Evolutionary conservation across 2,329 filamentous ascomycete genomes (phyloP), one percentile per base, ranked within the genome.

Genomic region (Botrytis deweyae): DNA sequence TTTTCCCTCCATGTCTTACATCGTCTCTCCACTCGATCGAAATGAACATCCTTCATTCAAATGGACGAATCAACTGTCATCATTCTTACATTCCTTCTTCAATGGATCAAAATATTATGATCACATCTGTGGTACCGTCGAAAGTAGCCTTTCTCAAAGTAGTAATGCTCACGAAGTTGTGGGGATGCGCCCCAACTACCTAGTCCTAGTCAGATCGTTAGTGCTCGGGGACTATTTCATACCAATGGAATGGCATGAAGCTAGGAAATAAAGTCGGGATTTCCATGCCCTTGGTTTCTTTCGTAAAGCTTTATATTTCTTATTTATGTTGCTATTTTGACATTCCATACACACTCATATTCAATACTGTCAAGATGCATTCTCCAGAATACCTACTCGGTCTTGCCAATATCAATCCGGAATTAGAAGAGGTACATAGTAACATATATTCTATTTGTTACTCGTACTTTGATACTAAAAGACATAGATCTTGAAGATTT

Each of bases 391-490:
- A 70, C 25, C 68, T 72, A 62, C 76, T 76, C 22, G 74, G 72
- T 38, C 71, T 75, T n/a, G 73, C 72, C 5, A 74, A 70, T 3
- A 77, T 75, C 59, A 72, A 77, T 65, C 73, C 76, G 36, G 74
- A 76, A 25, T 62, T 76, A 33, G 75, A 77, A 40, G 61, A 77
- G 72, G 76, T 76, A 73, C 61, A 49, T 59, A 33, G 42, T 8
- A 55, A 38, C 14, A 7, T 22, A 18, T 55, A 40, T 18, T 46
- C 42, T 20, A 12, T 16, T 36, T 40, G 49, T 29, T 40, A 25
- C 33, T 46, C 49, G 5, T 46, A 9, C 14, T n/a, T 36, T 44
- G n/a, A 22, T 70, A 29, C 58, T 70, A 49, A 70, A 10, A 49
- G 2, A 14, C 16, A 38, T n/a, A 71, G 58, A 40, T 71, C 25